Percentiles rank a stretch among this genome's conserved stretches.
phyloP scores from a whole-genome alignment of 2,329 filamentous ascomycete genomes.

The Aphanocladium album region DNA sequence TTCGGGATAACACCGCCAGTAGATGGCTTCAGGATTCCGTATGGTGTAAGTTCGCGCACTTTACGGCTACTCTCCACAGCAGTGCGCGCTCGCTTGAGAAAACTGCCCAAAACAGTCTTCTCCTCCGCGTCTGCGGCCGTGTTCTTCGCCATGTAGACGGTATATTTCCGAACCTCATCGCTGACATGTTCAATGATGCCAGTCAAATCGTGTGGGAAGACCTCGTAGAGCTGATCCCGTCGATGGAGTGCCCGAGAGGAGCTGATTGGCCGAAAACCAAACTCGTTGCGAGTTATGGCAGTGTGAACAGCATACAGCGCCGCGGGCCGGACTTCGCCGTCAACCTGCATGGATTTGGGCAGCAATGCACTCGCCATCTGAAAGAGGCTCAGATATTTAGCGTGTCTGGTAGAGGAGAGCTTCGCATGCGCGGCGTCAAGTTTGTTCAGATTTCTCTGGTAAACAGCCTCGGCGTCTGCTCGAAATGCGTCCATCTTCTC shows the following conservation, averaged over 20 bases:
- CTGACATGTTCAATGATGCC: constrained; percentile 27
- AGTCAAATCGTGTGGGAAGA: constrained; percentile 35
- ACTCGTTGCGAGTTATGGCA: constrained; percentile 54
- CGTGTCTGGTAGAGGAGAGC: constrained; percentile 32
- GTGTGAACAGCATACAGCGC: constrained; percentile 67
- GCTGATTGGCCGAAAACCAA: constrained; percentile 52
- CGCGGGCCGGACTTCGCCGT: constrained; percentile 37
- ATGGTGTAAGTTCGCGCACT: constrained; percentile 42
- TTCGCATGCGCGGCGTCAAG: constrained; percentile 42
- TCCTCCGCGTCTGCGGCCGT: constrained; percentile 16
- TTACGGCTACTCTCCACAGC: constrained; percentile 49
- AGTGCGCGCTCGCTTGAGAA: constrained; percentile 44
- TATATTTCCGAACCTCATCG: constrained; percentile 29
- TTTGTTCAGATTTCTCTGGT: constrained; percentile 42
- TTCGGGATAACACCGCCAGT: constrained; percentile 19
- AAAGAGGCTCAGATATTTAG: constrained; percentile 44
- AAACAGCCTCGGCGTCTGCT: constrained; percentile 36
- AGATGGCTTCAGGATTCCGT: constrained; percentile 39
- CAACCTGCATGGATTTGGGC: constrained; percentile 28
- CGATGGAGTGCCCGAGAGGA: constrained; percentile 42
- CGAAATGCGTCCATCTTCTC: constrained; percentile 44
- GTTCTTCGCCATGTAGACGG: constrained; percentile 18
- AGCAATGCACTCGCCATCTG: constrained; percentile 46
- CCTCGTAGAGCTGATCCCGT: constrained; percentile 54
- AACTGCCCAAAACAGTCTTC: constrained; percentile 31